Conservation (phyloP, 129 eudicot species). For the Lactuca saligna region DNA sequence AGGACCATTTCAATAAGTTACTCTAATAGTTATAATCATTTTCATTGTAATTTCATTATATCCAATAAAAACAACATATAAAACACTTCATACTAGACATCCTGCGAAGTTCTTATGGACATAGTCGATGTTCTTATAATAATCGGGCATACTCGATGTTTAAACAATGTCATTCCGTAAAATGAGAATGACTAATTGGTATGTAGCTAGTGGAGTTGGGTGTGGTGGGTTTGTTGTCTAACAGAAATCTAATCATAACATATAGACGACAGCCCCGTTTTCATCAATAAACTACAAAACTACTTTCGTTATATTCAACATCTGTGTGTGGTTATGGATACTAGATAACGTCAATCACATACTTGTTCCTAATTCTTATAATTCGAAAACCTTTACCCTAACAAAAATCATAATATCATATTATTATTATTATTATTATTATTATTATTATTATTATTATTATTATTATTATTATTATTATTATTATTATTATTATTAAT, state of each 20-base stretch:
- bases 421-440: no score
- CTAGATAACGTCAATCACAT: background rate
- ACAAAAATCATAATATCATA: background rate
- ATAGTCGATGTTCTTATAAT: no score
- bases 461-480: no score
- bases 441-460: no score
- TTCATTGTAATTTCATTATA: no score
- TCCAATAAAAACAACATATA: no score
- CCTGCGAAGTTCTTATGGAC: no score
- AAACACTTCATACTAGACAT: no score
- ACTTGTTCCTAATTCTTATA: background rate
- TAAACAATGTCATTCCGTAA: background rate
- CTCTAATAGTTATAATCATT: no score
- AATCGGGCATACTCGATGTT: no score
- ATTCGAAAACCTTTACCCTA: background rate
- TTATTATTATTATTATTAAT: background rate
- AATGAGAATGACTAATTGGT: conserved; percentile 13
- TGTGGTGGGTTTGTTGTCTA: conserved; percentile 44
- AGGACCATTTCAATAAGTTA: no score
- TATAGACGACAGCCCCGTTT: conserved; percentile 3
- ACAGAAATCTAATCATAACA: conserved; percentile 34
- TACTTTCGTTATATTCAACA: background rate
- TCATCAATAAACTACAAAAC: background rate
- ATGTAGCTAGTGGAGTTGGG: conserved; percentile 36
- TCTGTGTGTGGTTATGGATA: background rate